Percentiles rank a stretch among this genome's conserved stretches.
Conservation (phyloP, 225 moss, liverwort and hornwort genomes). For the Antitrichia curtipendula region DNA sequence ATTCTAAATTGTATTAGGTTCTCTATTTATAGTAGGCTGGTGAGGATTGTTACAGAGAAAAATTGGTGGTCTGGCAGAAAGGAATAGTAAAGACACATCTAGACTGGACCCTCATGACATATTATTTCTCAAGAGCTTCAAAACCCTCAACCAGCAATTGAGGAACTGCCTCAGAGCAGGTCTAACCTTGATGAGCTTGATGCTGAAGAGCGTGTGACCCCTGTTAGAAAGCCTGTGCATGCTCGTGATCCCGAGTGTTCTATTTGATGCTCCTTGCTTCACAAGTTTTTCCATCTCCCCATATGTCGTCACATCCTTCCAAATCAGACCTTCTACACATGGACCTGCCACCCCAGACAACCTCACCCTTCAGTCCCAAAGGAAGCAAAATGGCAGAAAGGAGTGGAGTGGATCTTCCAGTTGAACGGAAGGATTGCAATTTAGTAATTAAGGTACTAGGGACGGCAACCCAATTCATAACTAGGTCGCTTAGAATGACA, state of each 20-base stretch:
- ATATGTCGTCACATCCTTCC: conserved; percentile 58
- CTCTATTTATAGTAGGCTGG: neutral
- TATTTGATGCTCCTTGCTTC: conserved; percentile 57
- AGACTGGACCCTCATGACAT: neutral
- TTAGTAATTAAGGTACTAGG: neutral
- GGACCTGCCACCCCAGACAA: conserved; percentile 12
- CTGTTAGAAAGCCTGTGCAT: conserved; percentile 44
- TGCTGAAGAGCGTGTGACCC: conserved; percentile 65
- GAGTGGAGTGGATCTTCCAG: neutral
- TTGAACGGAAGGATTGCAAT: neutral
- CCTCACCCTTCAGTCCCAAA: neutral
- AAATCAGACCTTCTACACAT: conserved; percentile 57
- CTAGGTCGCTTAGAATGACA: neutral
- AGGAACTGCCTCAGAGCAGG: neutral
- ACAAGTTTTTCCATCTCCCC: conserved; percentile 54
- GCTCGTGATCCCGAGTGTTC: conserved; percentile 33
- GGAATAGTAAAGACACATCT: neutral
- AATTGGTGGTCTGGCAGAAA: neutral
- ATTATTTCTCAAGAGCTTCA: neutral
- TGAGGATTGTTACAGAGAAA: neutral
- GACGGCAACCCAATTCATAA: neutral
- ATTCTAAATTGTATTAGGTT: neutral
- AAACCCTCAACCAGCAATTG: neutral
- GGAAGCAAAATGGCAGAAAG: neutral
- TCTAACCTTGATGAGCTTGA: conserved; percentile 51